Percentiles rank a stretch among this genome's conserved stretches.
Conservation (phyloP, 1,139 yeast species). For the Petasospora rhodanensis region DNA sequence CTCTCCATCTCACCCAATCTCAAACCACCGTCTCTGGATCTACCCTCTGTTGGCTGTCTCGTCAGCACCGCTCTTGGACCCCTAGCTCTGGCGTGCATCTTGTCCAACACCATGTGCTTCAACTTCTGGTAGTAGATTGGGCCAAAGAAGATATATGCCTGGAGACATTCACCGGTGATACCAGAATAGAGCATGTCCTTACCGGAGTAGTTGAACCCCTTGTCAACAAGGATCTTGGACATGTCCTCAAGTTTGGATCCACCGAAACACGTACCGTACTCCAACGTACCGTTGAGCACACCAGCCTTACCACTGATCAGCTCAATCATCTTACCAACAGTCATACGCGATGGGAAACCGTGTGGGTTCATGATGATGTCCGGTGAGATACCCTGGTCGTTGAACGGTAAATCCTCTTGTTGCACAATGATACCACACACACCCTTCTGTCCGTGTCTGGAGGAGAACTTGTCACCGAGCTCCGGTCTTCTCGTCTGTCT, state of each 20-base stretch:
- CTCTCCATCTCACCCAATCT: slow-evolving; percentile 99
- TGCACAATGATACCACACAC: slow-evolving; percentile 99
- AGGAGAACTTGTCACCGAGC: slow-evolving; percentile 94
- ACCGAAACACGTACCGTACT: slow-evolving; percentile 97
- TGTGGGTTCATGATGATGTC: slow-evolving; percentile 97
- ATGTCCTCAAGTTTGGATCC: slow-evolving; percentile 93
- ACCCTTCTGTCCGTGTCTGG: slow-evolving; percentile 99
- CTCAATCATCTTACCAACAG: slow-evolving; percentile 98
- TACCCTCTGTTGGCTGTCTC: slow-evolving; percentile 98
- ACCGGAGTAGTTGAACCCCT: slow-evolving; percentile 93
- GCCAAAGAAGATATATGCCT: slow-evolving; percentile 97
- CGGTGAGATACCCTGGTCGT: slow-evolving; percentile 94
- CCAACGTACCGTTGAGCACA: slow-evolving; percentile 83
- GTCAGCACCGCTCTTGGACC: slow-evolving; percentile 98
- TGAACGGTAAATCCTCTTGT: slow-evolving; percentile 91
- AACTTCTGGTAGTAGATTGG: slow-evolving; percentile 96
- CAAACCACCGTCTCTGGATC: slow-evolving; percentile 98
- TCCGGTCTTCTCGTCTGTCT: slow-evolving; percentile 98
- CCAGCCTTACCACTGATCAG: slow-evolving; percentile 97
- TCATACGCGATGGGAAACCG: slow-evolving; percentile 99
- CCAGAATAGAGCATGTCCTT: slow-evolving; percentile 98
- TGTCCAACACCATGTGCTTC: slow-evolving; percentile 98
- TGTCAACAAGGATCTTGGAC: slow-evolving; percentile 86
- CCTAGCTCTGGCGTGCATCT: slow-evolving; percentile 99
- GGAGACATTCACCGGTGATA: slow-evolving; percentile 94